A percentile compares a stretch with the other conserved stretches of the same genome.
Evolutionary conservation across 495 filamentous ascomycete species (phyloP).

Genomic region (Aspergillus diversus): DNA sequence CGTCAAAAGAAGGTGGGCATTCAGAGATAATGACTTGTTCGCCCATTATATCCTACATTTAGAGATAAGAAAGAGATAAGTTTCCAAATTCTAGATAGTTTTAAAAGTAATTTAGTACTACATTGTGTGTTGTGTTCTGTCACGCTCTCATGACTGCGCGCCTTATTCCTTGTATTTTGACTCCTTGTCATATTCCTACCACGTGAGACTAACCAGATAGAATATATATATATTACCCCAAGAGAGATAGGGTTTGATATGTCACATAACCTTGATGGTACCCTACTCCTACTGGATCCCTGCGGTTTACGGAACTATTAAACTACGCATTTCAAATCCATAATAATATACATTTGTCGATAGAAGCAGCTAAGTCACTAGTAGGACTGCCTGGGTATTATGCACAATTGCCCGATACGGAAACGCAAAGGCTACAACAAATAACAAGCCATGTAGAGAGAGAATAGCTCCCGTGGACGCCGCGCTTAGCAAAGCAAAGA

Average conservation of each 20-base stretch:
- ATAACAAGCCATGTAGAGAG: background rate
- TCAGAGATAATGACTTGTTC: conserved; percentile 19
- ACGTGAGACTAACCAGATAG: too few relatives aligned
- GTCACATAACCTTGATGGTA: background rate
- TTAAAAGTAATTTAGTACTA: too few relatives aligned
- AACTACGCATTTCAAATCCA: background rate
- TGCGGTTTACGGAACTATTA: background rate
- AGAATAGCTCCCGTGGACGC: background rate
- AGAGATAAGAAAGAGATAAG: too few relatives aligned
- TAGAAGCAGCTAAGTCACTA: background rate
- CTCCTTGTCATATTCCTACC: too few relatives aligned
- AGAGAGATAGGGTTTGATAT: background rate
- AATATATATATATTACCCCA: too few relatives aligned
- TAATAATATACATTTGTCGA: background rate
- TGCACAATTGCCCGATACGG: conserved; percentile 8
- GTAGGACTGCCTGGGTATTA: conserved; percentile 12
- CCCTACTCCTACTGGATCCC: background rate
- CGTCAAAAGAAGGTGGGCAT: conserved; percentile 18
- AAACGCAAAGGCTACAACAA: background rate
- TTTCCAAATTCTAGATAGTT: too few relatives aligned
- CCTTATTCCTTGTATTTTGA: too few relatives aligned
- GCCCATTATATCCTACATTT: conserved; percentile 6
- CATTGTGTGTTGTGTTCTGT: too few relatives aligned
- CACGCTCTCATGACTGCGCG: too few relatives aligned
- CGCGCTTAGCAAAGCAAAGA: background rate